Conservation (phyloP, 2,329 filamentous ascomycete genomes). For the Arthrobotrys megalospora region DNA sequence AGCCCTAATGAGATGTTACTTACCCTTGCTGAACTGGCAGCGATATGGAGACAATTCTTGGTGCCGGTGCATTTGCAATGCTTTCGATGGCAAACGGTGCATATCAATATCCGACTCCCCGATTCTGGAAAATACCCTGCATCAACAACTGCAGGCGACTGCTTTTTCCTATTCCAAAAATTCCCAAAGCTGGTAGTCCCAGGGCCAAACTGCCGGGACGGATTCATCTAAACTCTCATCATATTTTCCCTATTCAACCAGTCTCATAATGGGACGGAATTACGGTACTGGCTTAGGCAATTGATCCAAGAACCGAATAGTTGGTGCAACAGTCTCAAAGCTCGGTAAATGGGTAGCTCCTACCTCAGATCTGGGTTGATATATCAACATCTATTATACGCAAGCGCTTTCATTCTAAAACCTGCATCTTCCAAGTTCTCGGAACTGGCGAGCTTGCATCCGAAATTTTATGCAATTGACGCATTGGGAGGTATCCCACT, state of each 20-base stretch:
- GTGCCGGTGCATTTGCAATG: constrained; percentile 4
- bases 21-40: constrained; percentile 24
- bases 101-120: constrained; percentile 11
- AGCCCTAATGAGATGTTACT: constrained; percentile 30
- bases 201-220: constrained; percentile 30
- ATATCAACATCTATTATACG: constrained; percentile 21
- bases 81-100: constrained; percentile 31
- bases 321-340: constrained; percentile 6
- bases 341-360: constrained; percentile 9
- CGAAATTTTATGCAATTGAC: constrained; percentile 28
- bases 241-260: not conserved
- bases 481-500: constrained; percentile 9
- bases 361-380: constrained; percentile 8
- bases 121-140: constrained; percentile 18
- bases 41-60: constrained; percentile 8
- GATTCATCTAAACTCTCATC: not conserved
- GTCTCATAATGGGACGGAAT: not conserved
- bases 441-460: constrained; percentile 49
- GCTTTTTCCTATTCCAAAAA: constrained; percentile 15
- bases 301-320: constrained; percentile 35
- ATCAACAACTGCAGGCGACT: not conserved
- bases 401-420: constrained; percentile 6
- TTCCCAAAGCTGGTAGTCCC: constrained; percentile 13
- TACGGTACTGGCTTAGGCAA: not conserved
- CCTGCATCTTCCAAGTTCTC: constrained; percentile 43